A percentile compares a stretch with the other conserved stretches of the same genome.
These are phyloP conservation scores for Lumnitzera littorea DNA, from an alignment of 345 rosid genomes.

Conservation along the genomic window DNA sequence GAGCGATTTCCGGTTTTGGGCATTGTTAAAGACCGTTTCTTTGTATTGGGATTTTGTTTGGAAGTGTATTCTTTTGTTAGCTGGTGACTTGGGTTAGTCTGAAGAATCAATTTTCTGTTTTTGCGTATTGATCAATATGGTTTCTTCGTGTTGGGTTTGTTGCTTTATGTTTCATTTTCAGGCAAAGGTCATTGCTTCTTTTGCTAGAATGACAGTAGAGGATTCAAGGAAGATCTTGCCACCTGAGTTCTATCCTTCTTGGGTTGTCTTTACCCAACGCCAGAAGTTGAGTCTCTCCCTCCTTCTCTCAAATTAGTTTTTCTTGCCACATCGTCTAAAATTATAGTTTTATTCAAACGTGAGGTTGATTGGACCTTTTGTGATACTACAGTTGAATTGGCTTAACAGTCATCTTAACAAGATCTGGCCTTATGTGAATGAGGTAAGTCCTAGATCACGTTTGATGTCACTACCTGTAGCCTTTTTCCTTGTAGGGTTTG, in stretches of 20 bases:
- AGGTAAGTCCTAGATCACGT: constrained; percentile 30
- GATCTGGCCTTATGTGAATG: constrained; percentile 95
- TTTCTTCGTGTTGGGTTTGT: not conserved
- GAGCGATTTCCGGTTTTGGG: too few relatives aligned
- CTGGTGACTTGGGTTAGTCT: too few relatives aligned
- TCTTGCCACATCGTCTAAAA: not conserved
- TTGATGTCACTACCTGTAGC: not conserved
- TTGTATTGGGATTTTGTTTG: too few relatives aligned
- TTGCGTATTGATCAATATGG: too few relatives aligned
- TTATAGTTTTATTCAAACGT: not conserved
- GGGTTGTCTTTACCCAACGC: constrained; percentile 93
- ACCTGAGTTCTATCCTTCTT: constrained; percentile 71
- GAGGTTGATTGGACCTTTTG: not conserved
- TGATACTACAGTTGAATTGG: constrained; percentile 73
- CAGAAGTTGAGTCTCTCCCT: constrained; percentile 58
- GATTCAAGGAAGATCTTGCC: constrained; percentile 93
- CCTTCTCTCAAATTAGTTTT: not conserved
- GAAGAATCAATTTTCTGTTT: too few relatives aligned
- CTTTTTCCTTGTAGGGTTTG: not conserved
- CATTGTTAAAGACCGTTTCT: too few relatives aligned
- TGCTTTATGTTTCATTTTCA: constrained; percentile 14
- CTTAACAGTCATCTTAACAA: constrained; percentile 76
- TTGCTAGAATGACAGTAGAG: constrained; percentile 87
- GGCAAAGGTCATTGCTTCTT: constrained; percentile 89
- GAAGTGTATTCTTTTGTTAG: too few relatives aligned